Base-by-base conservation (phyloP, 1,139 yeast species). In the Pichia sp. region DNA sequence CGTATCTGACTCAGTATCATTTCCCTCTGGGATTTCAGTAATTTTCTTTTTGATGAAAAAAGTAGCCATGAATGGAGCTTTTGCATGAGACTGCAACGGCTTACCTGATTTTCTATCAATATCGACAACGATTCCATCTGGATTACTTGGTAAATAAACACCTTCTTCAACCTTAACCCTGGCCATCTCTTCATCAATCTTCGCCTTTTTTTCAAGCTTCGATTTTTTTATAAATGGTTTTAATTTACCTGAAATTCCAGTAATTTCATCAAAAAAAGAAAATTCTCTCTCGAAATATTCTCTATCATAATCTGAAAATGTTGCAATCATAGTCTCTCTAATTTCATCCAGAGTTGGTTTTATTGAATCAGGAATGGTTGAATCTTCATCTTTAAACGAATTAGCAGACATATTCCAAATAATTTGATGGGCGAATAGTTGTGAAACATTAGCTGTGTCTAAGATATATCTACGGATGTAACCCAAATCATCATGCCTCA, bases 321-420 rank as follows among this genome's bases (percentile, higher is more conserved):
- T 68, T 4, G 67, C 64, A 45, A 81, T 74, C 85, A 94, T 83
- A 40, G 71, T 67, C n/a, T 68, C 68, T 51, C 83, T 78, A 31
- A 90, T 87, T 42, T 73, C 71, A 61, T 90, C 97, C 53, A 92
- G 72, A 2, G 76, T 74, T 1, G 97, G 97, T 61, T 92, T 90
- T 54, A 92, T 70, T 0, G 77, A 70, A 65, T 92, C 97, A 5
- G 96, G 96, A 5, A 75, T 73, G 0, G 76, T 70, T 1, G 85
- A 82, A 27, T 87, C 95, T 58, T 92, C 97, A 61, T 87, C 98
- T 56, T 82, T 84, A 64, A 76, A 92, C 52, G 92, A 78, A 62
- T 94, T 94, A 1, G 99, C 98, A 57, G 85, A 68, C 84, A 94
- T 87, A 59, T 94, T 94, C 99, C 99, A 94, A 51, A 94, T 87